A percentile compares a stretch with the other conserved stretches of the same genome.
Evolutionary conservation across 768 basidiomycete genomes (phyloP).

Genomic region (Boletales sp.): DNA sequence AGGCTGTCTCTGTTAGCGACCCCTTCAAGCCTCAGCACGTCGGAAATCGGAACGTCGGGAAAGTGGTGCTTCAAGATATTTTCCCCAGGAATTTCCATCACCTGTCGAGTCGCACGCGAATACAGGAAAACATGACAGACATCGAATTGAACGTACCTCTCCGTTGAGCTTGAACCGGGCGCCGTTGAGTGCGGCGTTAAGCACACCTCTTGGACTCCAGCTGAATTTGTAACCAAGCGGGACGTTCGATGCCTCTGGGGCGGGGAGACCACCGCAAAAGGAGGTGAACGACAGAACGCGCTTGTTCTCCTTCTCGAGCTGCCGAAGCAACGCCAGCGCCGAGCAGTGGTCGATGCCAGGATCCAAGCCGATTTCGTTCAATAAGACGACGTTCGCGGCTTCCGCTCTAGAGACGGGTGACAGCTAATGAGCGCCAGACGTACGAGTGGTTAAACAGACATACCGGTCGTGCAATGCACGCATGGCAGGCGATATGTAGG

Average conservation of each 20-base stretch:
- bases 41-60: constrained; percentile 60
- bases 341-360: constrained; percentile 90
- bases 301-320: constrained; percentile 49
- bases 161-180: constrained; percentile 62
- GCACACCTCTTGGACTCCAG: constrained; percentile 87
- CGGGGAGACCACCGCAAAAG: constrained; percentile 91
- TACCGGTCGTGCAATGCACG: constrained; percentile 56
- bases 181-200: constrained; percentile 72
- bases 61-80: constrained; percentile 58
- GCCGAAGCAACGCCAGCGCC: constrained; percentile 65
- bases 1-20: constrained; percentile 84
- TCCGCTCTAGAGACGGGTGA: constrained; percentile 45
- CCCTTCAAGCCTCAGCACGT: constrained; percentile 70
- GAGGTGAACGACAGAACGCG: constrained; percentile 72
- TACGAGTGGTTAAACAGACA: constrained; percentile 13
- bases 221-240: constrained; percentile 92
- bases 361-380: constrained; percentile 90
- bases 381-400: constrained; percentile 60
- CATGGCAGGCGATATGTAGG: constrained; percentile 85
- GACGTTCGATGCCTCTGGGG: constrained; percentile 54
- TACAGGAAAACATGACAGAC: background rate
- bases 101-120: constrained; percentile 29
- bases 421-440: background rate
- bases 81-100: constrained; percentile 46
- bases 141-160: constrained; percentile 38